Evolutionary conservation across 2,329 filamentous ascomycete genomes (phyloP).

Genomic region (Moelleriella libera): DNA sequence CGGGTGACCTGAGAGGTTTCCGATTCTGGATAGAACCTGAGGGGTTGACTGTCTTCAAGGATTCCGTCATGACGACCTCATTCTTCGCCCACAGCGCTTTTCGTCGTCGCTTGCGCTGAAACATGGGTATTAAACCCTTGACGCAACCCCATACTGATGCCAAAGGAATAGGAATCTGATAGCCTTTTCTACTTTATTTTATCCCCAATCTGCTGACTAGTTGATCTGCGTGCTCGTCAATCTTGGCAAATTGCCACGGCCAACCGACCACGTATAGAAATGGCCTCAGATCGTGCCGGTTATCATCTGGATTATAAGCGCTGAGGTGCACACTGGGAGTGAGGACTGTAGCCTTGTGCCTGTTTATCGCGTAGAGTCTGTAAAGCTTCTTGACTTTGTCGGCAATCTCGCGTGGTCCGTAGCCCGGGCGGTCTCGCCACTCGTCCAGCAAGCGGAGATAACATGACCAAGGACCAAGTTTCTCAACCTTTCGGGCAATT

Average conservation of each 20-base stretch:
- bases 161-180: no score
- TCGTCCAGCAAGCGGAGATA: conserved; percentile 23
- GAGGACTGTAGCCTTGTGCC: conserved; percentile 49
- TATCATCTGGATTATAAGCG: conserved; percentile 19
- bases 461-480: conserved; percentile 24
- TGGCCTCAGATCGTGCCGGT: conserved; percentile 23
- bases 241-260: conserved; percentile 27
- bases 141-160: no score
- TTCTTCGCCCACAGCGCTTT: no score
- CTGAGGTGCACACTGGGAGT: conserved; percentile 38
- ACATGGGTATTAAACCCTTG: no score
- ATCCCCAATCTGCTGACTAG: conserved; percentile 7
- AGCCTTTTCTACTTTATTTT: background rate
- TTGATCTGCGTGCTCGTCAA: conserved; percentile 18
- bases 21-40: no score
- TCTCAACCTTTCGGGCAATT: conserved; percentile 14
- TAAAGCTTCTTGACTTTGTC: conserved; percentile 29
- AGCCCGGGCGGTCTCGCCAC: conserved; percentile 18
- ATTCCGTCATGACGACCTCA: no score
- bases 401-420: conserved; percentile 21
- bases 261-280: conserved; percentile 24
- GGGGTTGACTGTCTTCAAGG: no score
- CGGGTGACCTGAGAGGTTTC: no score
- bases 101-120: no score
- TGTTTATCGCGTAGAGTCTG: conserved; percentile 41